phyloP scores from a whole-genome alignment of 768 basidiomycete species.

The Pisolithus marmoratus region DNA sequence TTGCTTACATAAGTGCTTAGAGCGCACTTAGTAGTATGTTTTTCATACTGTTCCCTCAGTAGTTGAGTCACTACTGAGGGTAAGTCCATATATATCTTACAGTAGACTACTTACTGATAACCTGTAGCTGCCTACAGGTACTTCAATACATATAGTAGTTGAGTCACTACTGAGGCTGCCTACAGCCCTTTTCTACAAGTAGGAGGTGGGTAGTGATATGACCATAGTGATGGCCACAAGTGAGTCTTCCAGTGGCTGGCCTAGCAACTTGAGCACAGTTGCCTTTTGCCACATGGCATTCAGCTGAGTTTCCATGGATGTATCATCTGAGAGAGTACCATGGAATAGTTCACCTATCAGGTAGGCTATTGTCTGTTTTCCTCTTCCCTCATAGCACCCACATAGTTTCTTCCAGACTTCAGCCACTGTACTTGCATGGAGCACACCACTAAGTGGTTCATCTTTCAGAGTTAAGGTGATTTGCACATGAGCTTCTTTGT shows the following conservation, averaged over 20 bases:
- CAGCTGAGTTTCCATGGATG: slow-evolving; percentile 13
- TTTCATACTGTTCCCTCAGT: too few relatives aligned
- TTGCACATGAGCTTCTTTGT: slow-evolving; percentile 16
- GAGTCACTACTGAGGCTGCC: too few relatives aligned
- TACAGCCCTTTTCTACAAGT: too few relatives aligned
- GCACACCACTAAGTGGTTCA: slow-evolving; percentile 16
- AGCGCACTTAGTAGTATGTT: too few relatives aligned
- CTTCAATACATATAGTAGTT: too few relatives aligned
- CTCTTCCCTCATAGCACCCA: slow-evolving; percentile 16
- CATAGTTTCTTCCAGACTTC: slow-evolving; percentile 17
- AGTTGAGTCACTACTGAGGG: too few relatives aligned
- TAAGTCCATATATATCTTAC: too few relatives aligned
- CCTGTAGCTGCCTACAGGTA: too few relatives aligned
- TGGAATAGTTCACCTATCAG: slow-evolving; percentile 19
- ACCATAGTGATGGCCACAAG: slow-evolving; percentile 17
- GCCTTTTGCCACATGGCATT: slow-evolving; percentile 14
- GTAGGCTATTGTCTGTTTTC: slow-evolving; percentile 16
- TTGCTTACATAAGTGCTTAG: too few relatives aligned
- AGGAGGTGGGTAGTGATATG: slow-evolving; percentile 16
- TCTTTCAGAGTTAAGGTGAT: slow-evolving; percentile 20
- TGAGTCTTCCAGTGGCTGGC: slow-evolving; percentile 11
- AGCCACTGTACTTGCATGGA: slow-evolving; percentile 6
- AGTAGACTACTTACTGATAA: too few relatives aligned
- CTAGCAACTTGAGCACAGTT: slow-evolving; percentile 9
- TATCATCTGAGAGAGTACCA: slow-evolving; percentile 14